Evolutionary conservation across 768 basidiomycete species (phyloP), one percentile per base, ranked within the genome.

Genomic region (Lactarius akahatsu): DNA sequence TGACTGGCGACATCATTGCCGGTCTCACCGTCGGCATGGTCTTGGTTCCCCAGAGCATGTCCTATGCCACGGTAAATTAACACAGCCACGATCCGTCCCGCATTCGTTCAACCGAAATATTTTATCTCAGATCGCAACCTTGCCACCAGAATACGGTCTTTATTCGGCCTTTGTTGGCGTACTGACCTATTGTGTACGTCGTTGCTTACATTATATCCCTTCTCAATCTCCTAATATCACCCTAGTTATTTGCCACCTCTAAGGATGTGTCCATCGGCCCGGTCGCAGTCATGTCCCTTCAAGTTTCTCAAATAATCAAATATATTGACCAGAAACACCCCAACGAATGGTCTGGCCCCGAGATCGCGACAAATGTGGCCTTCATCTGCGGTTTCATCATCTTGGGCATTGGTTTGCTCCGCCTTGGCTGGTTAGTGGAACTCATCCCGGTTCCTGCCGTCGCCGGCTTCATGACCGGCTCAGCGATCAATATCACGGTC

Each of bases 191-290:
- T 94, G 90, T 65, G 91, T 91, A 78, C 55, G 87, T 76, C 10
- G 28, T 23, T 1, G 20, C 0, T 43, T 41, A 16, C 43, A 30
- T 23, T 45, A 20, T 26, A 34, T 28, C 40, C 38, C 43, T 47
- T 54, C 40, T 57, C 54, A 50, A 52, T 54, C 43, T 58, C 40
- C 61, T 47, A 62, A 66, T 41, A 38, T 64, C 36, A 47, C 30
- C 38, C 28, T 69, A 93, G 90, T 85, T 97, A 78, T 98, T 98
- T 74, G 96, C 95, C 28, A 98, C 97, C 0, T 93, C 93, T 34
- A 98, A 98, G 77, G 97, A 99, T 80, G 92, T 99, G 50, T 96
- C 94, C n/a, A 98, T 99, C 71, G 97, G 97, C 59, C 97, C 97
- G 2, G 96, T 98, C 71, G 96, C 97, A 9, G 96, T 99, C 74